Conservation (phyloP, 495 filamentous ascomycete genomes). For the Penicilliopsis zonata region DNA sequence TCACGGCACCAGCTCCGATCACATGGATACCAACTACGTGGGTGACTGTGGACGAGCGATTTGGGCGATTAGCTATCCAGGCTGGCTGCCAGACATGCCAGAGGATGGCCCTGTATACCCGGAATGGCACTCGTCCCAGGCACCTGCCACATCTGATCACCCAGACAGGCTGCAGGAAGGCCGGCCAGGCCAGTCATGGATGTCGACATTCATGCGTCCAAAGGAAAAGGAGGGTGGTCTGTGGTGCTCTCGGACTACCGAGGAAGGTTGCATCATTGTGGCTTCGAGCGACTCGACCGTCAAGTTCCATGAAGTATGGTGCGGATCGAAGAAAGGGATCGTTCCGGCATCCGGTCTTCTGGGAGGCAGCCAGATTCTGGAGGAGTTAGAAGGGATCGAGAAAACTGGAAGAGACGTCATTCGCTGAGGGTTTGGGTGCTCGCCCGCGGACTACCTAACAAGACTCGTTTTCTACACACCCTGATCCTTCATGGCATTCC, state of each 20-base stretch:
- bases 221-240: conserved; percentile 36
- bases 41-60: conserved; percentile 30
- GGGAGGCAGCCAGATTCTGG: conserved; percentile 80
- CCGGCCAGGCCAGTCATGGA: not conserved
- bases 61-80: conserved; percentile 37
- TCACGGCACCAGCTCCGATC: conserved; percentile 68
- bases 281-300: conserved; percentile 90
- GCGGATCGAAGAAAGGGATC: conserved; percentile 44
- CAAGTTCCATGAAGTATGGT: conserved; percentile 95
- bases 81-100: conserved; percentile 14
- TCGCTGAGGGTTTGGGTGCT: too few species aligned
- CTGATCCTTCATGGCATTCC: too few species aligned
- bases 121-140: conserved; percentile 7
- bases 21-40: conserved; percentile 14
- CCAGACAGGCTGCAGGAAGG: conserved; percentile 1
- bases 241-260: conserved; percentile 46
- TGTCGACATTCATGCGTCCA: conserved; percentile 14
- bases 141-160: not conserved
- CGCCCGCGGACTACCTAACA: too few species aligned
- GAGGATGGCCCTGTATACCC: conserved; percentile 1
- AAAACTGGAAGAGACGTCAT: conserved; percentile 47
- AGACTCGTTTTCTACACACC: too few species aligned
- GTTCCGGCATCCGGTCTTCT: conserved; percentile 52
- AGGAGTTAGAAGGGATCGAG: conserved; percentile 75
- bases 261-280: conserved; percentile 88